phyloP scores from a whole-genome alignment of 176 grass and related monocot species.

The Alopecurus myosuroides region DNA sequence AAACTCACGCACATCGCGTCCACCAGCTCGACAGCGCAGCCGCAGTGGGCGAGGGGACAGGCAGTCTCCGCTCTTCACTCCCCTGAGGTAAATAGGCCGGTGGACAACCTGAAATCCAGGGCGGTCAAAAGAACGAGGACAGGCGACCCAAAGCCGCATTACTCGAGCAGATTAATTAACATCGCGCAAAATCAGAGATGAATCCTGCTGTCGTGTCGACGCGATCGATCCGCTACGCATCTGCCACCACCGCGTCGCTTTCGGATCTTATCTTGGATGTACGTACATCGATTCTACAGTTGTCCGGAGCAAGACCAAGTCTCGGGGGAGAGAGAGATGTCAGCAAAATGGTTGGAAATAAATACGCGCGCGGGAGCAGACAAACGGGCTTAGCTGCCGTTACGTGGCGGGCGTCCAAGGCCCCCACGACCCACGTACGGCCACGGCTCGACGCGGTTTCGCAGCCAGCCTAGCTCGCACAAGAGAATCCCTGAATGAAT shows the following conservation, averaged over 20 bases:
- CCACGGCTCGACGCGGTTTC: conserved; percentile 36
- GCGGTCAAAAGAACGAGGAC: conserved; percentile 29
- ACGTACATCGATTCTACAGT: not conserved
- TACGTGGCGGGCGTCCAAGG: not conserved
- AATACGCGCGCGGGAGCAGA: conserved; percentile 17
- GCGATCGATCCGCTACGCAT: not conserved
- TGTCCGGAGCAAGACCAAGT: conserved; percentile 32
- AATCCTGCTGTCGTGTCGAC: not conserved
- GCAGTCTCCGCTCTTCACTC: not conserved
- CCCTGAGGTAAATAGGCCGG: not conserved
- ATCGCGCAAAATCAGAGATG: not conserved
- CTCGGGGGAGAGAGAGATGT: conserved; percentile 6
- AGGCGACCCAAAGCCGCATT: not conserved
- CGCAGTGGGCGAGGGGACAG: not conserved
- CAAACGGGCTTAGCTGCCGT: conserved; percentile 27
- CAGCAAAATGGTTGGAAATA: conserved; percentile 15
- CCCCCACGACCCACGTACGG: not conserved
- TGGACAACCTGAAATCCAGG: conserved; percentile 37
- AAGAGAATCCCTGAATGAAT: not conserved
- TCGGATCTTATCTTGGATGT: conserved; percentile 18
- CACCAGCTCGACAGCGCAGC: not conserved
- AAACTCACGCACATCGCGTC: not conserved
- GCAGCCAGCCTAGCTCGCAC: conserved; percentile 54
- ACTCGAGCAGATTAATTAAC: not conserved
- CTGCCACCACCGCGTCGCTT: not conserved